Base-by-base conservation (phyloP, 192 early-diverging fungal species). In the Phlyctochytrium arcticum region DNA sequence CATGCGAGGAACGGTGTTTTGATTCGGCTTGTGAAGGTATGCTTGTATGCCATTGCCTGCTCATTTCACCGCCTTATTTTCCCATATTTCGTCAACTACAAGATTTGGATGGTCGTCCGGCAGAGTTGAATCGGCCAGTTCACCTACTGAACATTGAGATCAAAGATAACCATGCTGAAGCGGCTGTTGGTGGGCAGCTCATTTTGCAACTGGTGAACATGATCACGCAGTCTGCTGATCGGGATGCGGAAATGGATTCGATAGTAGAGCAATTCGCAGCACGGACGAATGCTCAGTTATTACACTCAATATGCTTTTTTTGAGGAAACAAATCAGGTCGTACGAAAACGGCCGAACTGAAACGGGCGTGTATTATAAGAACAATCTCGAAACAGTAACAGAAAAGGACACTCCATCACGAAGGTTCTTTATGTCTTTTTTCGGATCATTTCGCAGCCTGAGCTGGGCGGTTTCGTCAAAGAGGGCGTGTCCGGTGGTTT, bases 141-240 rank as follows among this genome's bases (percentile, higher is more conserved):
- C 95, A 98, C 80, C 85, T 98, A 2, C 88, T 98, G 57, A 98
- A 98, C 60, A 83, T 98, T 4, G 95, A 97, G 32, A 98, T 97
- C 66, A 90, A 90, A 61, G 96, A 98, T 71, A 98, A 93, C 75
- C 88, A 91, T 42, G 84, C 89, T 63, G 92, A 96, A 61, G 93
- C 96, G 0, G 67, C 80, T 19, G 65, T 92, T 0, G 96, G 95
- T 4, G 96, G 89, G 6, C 79, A 87, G 62, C 85, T 89, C 26
- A 94, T 98, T 34, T 63, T 92, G 29, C 80, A 92, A 64, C 72
- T 98, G 42, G 93, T 89, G 7, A 68, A 85, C 58, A 80, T 85
- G 83, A 86, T 90, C 39, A 58, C 58, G 36, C 31, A 27, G 46
- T 54, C 47, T 0, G 62, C 58, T 9, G 90, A 98, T 67, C 65